Conservation (phyloP, 176 grass and related monocot species). For the Cymbopogon citratus region DNA sequence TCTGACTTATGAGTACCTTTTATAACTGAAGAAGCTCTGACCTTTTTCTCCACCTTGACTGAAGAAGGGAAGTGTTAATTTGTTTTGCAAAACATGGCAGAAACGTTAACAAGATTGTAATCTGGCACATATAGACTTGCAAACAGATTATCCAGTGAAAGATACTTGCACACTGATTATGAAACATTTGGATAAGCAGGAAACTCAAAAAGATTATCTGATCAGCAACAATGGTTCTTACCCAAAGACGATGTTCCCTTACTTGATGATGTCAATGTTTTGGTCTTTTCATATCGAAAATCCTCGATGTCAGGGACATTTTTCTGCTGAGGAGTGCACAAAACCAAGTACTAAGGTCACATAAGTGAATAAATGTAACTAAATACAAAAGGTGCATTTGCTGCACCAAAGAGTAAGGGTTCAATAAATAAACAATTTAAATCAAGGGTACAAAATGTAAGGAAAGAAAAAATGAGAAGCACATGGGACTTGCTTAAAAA, state of each 20-base stretch:
- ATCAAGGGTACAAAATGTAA: neutral
- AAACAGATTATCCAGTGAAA: conserved; percentile 3
- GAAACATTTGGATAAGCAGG: neutral
- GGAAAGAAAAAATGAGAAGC: neutral
- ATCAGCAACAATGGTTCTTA: conserved; percentile 24
- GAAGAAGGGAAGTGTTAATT: conserved; percentile 23
- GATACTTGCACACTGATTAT: neutral
- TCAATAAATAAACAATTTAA: neutral
- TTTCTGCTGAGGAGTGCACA: neutral
- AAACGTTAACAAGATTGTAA: neutral
- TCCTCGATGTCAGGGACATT: conserved; percentile 73
- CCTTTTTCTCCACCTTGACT: conserved; percentile 42
- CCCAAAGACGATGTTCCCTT: neutral
- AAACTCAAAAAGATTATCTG: conserved; percentile 7
- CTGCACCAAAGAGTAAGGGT: neutral
- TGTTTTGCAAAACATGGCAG: conserved; percentile 2
- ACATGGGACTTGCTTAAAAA: neutral
- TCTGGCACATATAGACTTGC: neutral
- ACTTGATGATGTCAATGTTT: conserved; percentile 28
- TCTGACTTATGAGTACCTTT: conserved; percentile 40
- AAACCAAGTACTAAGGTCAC: neutral
- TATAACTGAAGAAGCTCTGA: conserved; percentile 24
- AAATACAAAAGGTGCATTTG: neutral
- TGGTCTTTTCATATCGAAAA: conserved; percentile 59
- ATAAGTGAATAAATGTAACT: neutral